phyloP scores from a whole-genome alignment of 2,329 filamentous ascomycete species.

The Claviceps pusilla region DNA sequence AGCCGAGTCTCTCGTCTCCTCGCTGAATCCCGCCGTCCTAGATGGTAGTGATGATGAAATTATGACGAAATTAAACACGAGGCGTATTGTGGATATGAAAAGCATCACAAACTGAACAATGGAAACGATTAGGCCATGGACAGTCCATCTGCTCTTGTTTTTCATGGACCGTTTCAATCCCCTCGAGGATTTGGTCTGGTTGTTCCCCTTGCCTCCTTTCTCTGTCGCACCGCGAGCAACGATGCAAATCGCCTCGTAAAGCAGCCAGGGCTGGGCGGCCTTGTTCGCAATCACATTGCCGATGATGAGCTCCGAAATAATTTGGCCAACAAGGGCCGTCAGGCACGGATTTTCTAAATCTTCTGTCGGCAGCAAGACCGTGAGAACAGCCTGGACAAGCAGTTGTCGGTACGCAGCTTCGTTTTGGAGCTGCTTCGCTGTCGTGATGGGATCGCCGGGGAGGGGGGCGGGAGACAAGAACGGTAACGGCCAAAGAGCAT shows the following conservation, averaged over 20 bases:
- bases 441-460: slow-evolving; percentile 31
- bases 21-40: slow-evolving; percentile 21
- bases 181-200: not conserved
- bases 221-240: slow-evolving; percentile 31
- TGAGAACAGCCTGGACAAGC: slow-evolving; percentile 67
- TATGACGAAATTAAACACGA: slow-evolving; percentile 48
- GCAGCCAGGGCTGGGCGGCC: slow-evolving; percentile 71
- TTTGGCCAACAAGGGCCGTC: slow-evolving; percentile 68
- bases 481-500: slow-evolving; percentile 68
- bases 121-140: slow-evolving; percentile 38
- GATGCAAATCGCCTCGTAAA: slow-evolving; percentile 75
- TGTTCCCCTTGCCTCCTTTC: slow-evolving; percentile 11
- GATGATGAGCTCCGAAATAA: slow-evolving; percentile 79
- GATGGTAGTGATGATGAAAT: slow-evolving; percentile 53
- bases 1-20: slow-evolving; percentile 6
- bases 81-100: slow-evolving; percentile 48
- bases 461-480: slow-evolving; percentile 64
- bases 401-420: slow-evolving; percentile 77
- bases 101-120: slow-evolving; percentile 39
- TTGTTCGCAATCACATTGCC: slow-evolving; percentile 68
- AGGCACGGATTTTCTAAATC: slow-evolving; percentile 81
- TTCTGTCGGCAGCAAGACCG: slow-evolving; percentile 77
- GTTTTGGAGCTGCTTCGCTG: slow-evolving; percentile 53
- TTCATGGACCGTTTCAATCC: slow-evolving; percentile 4
- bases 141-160: slow-evolving; percentile 20